Conservation (phyloP, 192 early-diverging fungal species). For the Obelidium mucronatum region DNA sequence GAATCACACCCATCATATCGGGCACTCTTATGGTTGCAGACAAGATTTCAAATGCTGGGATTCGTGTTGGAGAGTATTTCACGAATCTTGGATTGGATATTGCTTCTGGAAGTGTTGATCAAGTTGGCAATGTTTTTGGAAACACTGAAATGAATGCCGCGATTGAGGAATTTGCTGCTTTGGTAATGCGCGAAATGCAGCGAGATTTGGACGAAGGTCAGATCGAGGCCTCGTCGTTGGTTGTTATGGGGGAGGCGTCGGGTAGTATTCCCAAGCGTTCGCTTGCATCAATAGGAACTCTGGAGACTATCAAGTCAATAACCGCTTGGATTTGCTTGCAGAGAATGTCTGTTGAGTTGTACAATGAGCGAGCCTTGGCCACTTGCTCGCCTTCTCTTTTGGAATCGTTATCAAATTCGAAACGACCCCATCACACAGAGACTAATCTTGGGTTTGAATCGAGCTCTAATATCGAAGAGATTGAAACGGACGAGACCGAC, state of each 20-base stretch:
- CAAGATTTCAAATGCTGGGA: slow-evolving; percentile 45
- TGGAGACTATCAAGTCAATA: slow-evolving; percentile 36
- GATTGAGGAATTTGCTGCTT: slow-evolving; percentile 38
- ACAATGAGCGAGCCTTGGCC: background rate
- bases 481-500: background rate
- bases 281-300: slow-evolving; percentile 19
- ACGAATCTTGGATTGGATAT: slow-evolving; percentile 48
- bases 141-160: slow-evolving; percentile 41
- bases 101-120: slow-evolving; percentile 37
- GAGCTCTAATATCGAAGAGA: background rate
- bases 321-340: slow-evolving; percentile 53
- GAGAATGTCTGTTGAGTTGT: slow-evolving; percentile 21
- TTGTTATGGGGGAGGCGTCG: slow-evolving; percentile 10
- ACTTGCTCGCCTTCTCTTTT: background rate
- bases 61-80: slow-evolving; percentile 49
- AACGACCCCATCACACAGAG: background rate
- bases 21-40: slow-evolving; percentile 46
- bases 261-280: slow-evolving; percentile 6
- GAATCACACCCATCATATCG: slow-evolving; percentile 42
- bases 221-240: background rate
- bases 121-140: slow-evolving; percentile 49
- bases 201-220: slow-evolving; percentile 16
- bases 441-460: background rate
- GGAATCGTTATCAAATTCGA: background rate
- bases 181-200: slow-evolving; percentile 40